Evolutionary conservation across 352 stramenopile genomes (phyloP), one percentile per base, ranked within the genome.

Genomic region (Globisporangium cederbergense): DNA sequence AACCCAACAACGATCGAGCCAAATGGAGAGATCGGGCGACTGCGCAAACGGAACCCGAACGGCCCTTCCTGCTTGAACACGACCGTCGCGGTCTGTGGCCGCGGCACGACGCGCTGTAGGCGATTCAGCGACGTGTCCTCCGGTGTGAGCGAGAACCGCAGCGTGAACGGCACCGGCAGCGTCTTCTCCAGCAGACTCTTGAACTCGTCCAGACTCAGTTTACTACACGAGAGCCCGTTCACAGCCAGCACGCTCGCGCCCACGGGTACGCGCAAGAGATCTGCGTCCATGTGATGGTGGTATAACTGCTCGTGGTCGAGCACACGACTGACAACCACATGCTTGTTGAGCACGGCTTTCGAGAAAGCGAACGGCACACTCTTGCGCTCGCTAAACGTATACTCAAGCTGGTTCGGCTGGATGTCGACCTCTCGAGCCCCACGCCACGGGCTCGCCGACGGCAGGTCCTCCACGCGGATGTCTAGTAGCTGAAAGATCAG

Each of bases 1-100:
- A 95, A 95, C 0, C 86, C 86, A 10, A 92, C 69, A 16, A 95
- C 78, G 56, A 95, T 93, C n/a, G 83, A 79, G 2, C 86, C 82
- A 60, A 76, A 88, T 8, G 74, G 74, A 0, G 82, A 74, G 28
- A 93, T 49, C 18, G 86, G 84, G 20, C 86, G 86, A 74, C 83
- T 80, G 14, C 86, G 84, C 25, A 95, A 67, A n/a, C 83, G 84
- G 25, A 95, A 71, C 0, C 86, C 86, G 55, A 95, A 90, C 11
- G 84, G 67, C 4, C 86, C 86, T 7, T 89, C 73, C 47, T 89
- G 74, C n/a, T 82, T 83, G 69, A 93, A 93, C 14, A 77, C 75
- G 34, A 93, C 86, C 2, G 72, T 80, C 2, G 77, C 73, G n/a
- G 75, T 73, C 40, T 89, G 72, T 28, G 77, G 79, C 3, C 81